Base-by-base conservation (phyloP, 2,329 filamentous ascomycete genomes). In the Arthrobotrys sinensis region DNA sequence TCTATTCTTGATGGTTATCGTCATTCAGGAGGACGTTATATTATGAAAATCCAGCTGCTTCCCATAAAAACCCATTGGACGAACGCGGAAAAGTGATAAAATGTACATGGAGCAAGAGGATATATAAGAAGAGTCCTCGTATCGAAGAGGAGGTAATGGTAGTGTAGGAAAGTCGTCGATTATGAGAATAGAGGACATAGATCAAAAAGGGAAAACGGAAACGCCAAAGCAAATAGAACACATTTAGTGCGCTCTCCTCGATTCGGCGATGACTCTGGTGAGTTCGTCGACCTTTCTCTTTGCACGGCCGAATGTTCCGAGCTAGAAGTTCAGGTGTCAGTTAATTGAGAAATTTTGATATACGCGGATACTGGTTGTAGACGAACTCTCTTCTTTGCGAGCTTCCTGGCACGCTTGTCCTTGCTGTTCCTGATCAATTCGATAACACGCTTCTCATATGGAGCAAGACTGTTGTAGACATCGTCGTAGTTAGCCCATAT, bases 241-340 rank as follows among this genome's bases (percentile, higher is more conserved):
- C 50, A 38, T 86, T 89, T 91, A 92, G 87, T 91, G 90, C 80
- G 90, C 88, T 85, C 91, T 89, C 88, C 95, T 94, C 86, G 94
- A 91, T 89, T 98, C 96, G 85, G 95, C 93, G 86, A 99, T 99
- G 87, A 99, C 93, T 85, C 93, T 91, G 88, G 94, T 93, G 88
- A 99, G 93, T 89, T 98, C 95, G 86, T 99, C 96, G 83, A 99
- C 96, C 95, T 99, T 99, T 86, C 90, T 91, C 95, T 99, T 99
- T 85, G 95, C 95, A 87, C 96, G 95, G 85, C 93, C 93, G 88
- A 98, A 98, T 84, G 96, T 98, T 86, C 96, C 96, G 89, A 99
- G 94, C 92, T 96, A 81, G 81, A 76, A 12, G 19, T 60, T 71
- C 34, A 73, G 40, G 28, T 73, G 81, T 84, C 80, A 84, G 83